Base-by-base conservation (phyloP, 495 filamentous ascomycete genomes). In the Annulohypoxylon stygium region DNA sequence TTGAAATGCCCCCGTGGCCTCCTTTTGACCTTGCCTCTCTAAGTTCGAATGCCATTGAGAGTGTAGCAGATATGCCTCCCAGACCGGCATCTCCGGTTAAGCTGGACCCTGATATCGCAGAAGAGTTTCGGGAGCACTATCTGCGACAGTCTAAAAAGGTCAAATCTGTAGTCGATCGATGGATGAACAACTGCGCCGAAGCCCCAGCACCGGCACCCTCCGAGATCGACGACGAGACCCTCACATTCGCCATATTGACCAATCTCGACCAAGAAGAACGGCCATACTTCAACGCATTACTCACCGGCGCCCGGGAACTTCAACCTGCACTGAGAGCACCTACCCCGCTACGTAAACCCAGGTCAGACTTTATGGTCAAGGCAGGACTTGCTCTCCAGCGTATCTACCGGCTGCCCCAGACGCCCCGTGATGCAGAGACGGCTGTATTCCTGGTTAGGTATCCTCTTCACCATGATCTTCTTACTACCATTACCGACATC, bases 221-320 rank as follows among this genome's bases (percentile, higher is more conserved):
- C 53, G 94, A 97, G 66, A 91, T 97, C 1, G 95, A 98, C 75
- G 94, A 97, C 67, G 94, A 97, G 78, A 98, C 95, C 0, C 79
- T 98, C 25, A 91, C 91, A 12, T 98, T 98, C 78, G 93, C 95
- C 60, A 97, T 98, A 80, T 84, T 97, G 58, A 98, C 95, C 23
- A 93, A 93, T 74, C 88, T 98, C 8, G 88, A 93, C 59, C 83
- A 87, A 23, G 86, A 91, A n/a, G 87, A 94, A 70, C 87, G 92
- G 43, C 90, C 90, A 0, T 84, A 90, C 36, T 97, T 96, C 83
- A 93, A 90, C 70, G 89, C 92, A 5, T 82, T 98, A 8, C 81
- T 96, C 18, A 88, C 90, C 7, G 93, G 94, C 39, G 86, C 88
- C n/a, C 82, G 87, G 16, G 82, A 90, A 41, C 79, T 89, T 6